Evolutionary conservation across 331 rosid species (phyloP).

Genomic region (Dryas integrifolia): DNA sequence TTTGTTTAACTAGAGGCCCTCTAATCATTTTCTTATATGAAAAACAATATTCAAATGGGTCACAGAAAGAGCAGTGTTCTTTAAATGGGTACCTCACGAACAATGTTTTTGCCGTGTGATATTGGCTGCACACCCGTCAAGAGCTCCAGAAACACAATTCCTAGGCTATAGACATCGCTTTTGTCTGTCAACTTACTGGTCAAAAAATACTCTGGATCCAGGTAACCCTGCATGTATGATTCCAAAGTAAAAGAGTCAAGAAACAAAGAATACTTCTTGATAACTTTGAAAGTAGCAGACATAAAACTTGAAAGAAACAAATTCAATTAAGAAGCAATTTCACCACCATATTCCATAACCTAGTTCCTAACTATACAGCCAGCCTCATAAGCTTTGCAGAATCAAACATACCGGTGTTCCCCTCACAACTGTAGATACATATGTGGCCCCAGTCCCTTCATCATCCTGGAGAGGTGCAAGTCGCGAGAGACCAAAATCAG

Average conservation of each 20-base stretch:
- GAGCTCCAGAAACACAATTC: conserved; percentile 78
- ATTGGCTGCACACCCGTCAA: conserved; percentile 75
- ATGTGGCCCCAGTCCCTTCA: conserved; percentile 52
- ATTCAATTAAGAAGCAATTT: background rate
- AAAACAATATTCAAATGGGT: no score
- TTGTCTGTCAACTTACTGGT: conserved; percentile 79
- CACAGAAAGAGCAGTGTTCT: no score
- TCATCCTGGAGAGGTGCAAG: conserved; percentile 64
- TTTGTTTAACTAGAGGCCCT: no score
- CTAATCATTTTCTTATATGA: no score
- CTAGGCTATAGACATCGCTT: conserved; percentile 84
- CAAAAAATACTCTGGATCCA: conserved; percentile 82
- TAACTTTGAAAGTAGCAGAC: background rate
- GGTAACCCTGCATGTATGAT: conserved; percentile 61
- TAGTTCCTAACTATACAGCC: background rate
- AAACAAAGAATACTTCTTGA: background rate
- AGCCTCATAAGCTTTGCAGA: background rate
- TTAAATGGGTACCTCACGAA: conserved; percentile 38
- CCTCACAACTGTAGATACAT: conserved; percentile 80
- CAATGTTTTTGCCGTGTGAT: conserved; percentile 76
- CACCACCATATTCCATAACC: no score
- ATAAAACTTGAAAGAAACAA: background rate
- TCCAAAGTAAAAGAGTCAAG: background rate
- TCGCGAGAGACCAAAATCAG: conserved; percentile 86
- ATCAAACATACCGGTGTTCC: conserved; percentile 81